Evolutionary conservation across 176 grass and related monocot species (phyloP).

Genomic region (Elaeis guineensis): DNA sequence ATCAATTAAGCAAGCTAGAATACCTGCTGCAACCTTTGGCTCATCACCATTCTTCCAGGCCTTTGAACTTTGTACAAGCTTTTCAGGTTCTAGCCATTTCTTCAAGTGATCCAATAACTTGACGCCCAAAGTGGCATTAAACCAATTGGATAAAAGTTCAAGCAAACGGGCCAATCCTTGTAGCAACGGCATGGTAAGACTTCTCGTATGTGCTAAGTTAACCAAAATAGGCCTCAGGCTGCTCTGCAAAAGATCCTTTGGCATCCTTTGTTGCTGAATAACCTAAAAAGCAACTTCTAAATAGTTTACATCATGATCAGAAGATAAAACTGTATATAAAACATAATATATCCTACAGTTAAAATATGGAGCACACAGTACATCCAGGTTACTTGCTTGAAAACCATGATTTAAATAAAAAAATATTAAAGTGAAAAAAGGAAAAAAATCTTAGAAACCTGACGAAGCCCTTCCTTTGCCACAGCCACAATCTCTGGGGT

Average conservation of each 20-base stretch:
- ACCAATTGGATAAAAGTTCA: conserved; percentile 95
- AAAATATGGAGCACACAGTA: too few relatives aligned
- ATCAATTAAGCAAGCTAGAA: not conserved
- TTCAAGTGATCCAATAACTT: conserved; percentile 96
- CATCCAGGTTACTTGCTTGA: too few relatives aligned
- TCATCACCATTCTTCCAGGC: conserved; percentile 95
- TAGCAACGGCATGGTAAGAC: conserved; percentile 91
- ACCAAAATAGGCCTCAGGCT: conserved; percentile 95
- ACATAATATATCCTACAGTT: too few relatives aligned
- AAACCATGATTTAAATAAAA: too few relatives aligned
- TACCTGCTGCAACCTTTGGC: conserved; percentile 93
- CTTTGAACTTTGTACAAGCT: conserved; percentile 85
- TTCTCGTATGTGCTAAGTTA: conserved; percentile 95
- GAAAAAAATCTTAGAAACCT: conserved; percentile 30
- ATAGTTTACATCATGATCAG: not conserved
- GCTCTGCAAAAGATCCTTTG: conserved; percentile 95
- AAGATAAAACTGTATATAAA: not conserved
- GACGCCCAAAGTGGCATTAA: conserved; percentile 93
- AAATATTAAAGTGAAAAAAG: too few relatives aligned
- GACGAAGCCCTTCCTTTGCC: conserved; percentile 95
- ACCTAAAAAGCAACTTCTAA: conserved; percentile 40
- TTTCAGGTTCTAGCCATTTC: conserved; percentile 98
- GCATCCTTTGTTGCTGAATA: conserved; percentile 98
- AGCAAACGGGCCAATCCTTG: conserved; percentile 93
- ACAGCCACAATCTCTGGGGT: conserved; percentile 92